A percentile compares a stretch with the other conserved stretches of the same genome.
Evolutionary conservation across 768 basidiomycete genomes (phyloP).

Genomic region (Pleurotus sapidus): DNA sequence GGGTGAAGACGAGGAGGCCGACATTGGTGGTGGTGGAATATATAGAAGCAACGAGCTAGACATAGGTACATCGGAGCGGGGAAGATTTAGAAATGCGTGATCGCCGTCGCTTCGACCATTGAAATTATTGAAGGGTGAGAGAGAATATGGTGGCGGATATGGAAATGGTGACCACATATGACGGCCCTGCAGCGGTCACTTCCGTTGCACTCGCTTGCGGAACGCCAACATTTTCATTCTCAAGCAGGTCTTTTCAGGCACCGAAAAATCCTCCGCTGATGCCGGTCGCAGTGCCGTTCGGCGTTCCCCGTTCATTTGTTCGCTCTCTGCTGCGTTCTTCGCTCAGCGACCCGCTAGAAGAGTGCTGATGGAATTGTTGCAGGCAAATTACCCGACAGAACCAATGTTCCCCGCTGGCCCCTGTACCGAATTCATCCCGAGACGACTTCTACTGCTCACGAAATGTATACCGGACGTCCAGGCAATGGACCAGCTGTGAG

Average conservation of each 20-base stretch:
- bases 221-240: background rate
- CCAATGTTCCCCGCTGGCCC: background rate
- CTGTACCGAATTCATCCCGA: no score
- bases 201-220: background rate
- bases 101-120: constrained; percentile 1
- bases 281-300: background rate
- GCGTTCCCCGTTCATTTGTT: background rate
- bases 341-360: background rate
- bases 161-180: background rate
- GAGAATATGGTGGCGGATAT: background rate
- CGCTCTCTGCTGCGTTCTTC: background rate
- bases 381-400: background rate
- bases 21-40: constrained; percentile 7
- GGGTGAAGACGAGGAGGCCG: constrained; percentile 5
- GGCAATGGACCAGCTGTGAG: no score
- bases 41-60: constrained; percentile 15
- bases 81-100: background rate
- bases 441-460: no score
- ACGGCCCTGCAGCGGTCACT: background rate
- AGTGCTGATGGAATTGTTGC: background rate
- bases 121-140: constrained; percentile 2
- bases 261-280: constrained; percentile 1
- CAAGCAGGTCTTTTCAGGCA: background rate
- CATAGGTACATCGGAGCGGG: constrained; percentile 6
- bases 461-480: no score